A percentile compares a stretch with the other conserved stretches of the same genome.
phyloP scores from a whole-genome alignment of 805 yeast genomes.

The Ogataea glucozyma region DNA sequence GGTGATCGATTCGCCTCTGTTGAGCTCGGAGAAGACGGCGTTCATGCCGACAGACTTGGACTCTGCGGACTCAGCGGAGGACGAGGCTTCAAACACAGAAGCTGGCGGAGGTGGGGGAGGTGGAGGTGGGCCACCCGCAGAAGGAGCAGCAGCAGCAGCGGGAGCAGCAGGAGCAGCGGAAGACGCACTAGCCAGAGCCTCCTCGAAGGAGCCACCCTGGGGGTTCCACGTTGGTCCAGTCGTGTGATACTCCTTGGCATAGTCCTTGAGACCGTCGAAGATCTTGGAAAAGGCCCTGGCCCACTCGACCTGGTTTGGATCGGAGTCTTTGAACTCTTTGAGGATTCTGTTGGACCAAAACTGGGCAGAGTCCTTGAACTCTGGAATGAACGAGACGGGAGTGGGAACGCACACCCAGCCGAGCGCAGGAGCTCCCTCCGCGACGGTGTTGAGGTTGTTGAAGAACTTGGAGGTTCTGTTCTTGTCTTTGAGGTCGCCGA shows the following conservation, averaged over 20 bases:
- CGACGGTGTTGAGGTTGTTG: slow-evolving; percentile 76
- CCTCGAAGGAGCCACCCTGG: slow-evolving; percentile 58
- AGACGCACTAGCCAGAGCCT: slow-evolving; percentile 37
- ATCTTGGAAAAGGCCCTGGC: slow-evolving; percentile 62
- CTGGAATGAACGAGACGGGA: slow-evolving; percentile 75
- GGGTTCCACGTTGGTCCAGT: slow-evolving; percentile 85
- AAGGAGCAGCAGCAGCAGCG: slow-evolving; percentile 38
- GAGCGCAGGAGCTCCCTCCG: slow-evolving; percentile 86
- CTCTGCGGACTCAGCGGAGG: slow-evolving; percentile 24
- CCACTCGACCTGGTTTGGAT: slow-evolving; percentile 76
- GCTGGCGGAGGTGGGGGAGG: slow-evolving; percentile 91
- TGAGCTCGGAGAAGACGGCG: slow-evolving; percentile 91
- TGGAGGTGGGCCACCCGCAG: slow-evolving; percentile 62
- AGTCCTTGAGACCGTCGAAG: slow-evolving; percentile 68
- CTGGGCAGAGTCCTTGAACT: slow-evolving; percentile 86
- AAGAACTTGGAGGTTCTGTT: slow-evolving; percentile 66
- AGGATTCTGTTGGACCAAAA: slow-evolving; percentile 92
- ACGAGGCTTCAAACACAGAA: slow-evolving; percentile 51
- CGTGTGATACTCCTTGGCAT: slow-evolving; percentile 74
- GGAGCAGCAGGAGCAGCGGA: slow-evolving; percentile 26
- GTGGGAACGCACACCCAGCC: slow-evolving; percentile 86
- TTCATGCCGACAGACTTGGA: slow-evolving; percentile 53
- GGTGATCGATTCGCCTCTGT: slow-evolving; percentile 82
- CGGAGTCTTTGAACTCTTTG: slow-evolving; percentile 78
- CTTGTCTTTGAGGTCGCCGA: slow-evolving; percentile 67